Evolutionary conservation across 768 basidiomycete genomes (phyloP), one percentile per base, ranked within the genome.

Genomic region (Clitopilus passeckerianus): DNA sequence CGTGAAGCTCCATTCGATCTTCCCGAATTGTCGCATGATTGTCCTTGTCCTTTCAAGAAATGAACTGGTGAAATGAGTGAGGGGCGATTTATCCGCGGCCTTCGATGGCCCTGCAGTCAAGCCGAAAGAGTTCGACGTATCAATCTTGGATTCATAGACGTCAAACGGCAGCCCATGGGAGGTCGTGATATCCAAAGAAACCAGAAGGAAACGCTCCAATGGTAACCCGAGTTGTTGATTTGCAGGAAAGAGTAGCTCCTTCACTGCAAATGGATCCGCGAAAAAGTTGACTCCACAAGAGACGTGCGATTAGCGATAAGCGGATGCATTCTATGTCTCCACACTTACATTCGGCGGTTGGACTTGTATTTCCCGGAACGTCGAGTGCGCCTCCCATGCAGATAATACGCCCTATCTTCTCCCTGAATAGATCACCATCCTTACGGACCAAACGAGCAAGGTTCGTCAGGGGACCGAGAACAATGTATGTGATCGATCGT

Each of bases 361-460:
- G 85, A 23, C 79, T 84, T 0, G 87, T 89, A 64, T 96, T 98
- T 2, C 95, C 95, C 0, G 95, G 93, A 33, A 93, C 90, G 63
- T 95, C 93, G 22, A 98, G 70, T 1, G 93, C 90, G 14, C 93
- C 95, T n/a, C 95, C 95, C 93, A 98, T 96, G 69, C 86, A 87
- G 20, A 95, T 74, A 7, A 98, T 75, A n/a, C 86, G 80, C 5
- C 86, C 91, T 27, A 93, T 81, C 44, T 83, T 82, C 12, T 80
- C 71, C 7, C 73, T 72, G 30, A 94, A 75, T 10, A 80, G 73
- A 34, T 75, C 68, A 9, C 81, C 77, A 63, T 91, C 80, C 44
- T 75, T 65, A 6, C 79, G 80, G 69, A 91, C 74, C 60, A 90
- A 76, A 34, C 76, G 73, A 1, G 92, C 91, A 33, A 98, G 78